Base-by-base conservation (phyloP, 768 basidiomycete species). In the Rhizopogon roseolus region DNA sequence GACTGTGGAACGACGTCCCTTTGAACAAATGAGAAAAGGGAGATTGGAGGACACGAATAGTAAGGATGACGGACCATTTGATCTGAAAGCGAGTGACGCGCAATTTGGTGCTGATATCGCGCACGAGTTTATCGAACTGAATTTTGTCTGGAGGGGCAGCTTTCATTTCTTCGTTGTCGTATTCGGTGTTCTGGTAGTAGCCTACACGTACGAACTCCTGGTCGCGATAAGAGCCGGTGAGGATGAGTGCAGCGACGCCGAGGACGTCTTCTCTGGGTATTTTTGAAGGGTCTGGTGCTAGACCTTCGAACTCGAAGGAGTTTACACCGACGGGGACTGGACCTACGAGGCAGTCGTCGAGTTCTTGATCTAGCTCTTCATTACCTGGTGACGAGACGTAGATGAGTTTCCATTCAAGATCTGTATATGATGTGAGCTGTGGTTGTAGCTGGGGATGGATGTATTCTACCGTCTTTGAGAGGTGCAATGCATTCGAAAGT, bases 181-280 rank as follows among this genome's bases (percentile, higher is more conserved):
- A 98, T 70, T 98, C 96, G 25, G 95, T 98, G 66, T 98, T 95
- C 72, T 98, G 97, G 70, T 99, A 99, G 68, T 99, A 98, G 6
- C 97, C 97, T 27, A 99, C 95, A 43, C 96, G 85, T n/a, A 99
- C 96, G 64, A 99, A 99, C 68, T 98, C 97, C 64, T 97, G 95
- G 49, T 98, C 96, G 38, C 86, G 84, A 71, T 98, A 99, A 10
- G 90, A 91, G 6, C 93, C 97, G 0, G 95, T 98, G 49, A 99
- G 81, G 63, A 99, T 98, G 66, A 98, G 86, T 6, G 96, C 97
- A 2, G 96, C 92, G 16, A 99, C 95, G 43, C 97, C 97, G 11
- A 99, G 80, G 32, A 96, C 91, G 65, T 98, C 96, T 57, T 91
- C 86, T 32, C 81, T 64, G 2, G 94, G 95, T 60, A 98, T 94